These are phyloP conservation scores for Parafenestella ontariensis DNA, from an alignment of 2,329 filamentous ascomycete species.

Conservation along the genomic window DNA sequence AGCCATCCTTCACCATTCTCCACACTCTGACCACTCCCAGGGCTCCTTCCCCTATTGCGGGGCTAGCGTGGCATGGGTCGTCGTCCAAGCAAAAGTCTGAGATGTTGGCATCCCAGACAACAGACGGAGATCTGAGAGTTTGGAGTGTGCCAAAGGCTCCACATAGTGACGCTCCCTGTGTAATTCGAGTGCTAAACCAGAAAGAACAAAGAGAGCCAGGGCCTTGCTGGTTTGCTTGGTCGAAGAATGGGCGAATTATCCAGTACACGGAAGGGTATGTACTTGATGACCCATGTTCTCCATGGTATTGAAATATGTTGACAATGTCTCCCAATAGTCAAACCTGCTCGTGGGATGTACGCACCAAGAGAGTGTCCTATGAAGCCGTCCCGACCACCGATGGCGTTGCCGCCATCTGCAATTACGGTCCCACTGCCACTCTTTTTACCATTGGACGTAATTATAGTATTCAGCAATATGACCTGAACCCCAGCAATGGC, in stretches of 20 bases:
- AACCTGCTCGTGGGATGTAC: slow-evolving; percentile 94
- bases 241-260: slow-evolving; percentile 94
- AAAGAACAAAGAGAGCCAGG: slow-evolving; percentile 76
- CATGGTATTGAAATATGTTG: slow-evolving; percentile 26
- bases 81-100: slow-evolving; percentile 96
- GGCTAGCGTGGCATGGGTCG: slow-evolving; percentile 92
- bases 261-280: slow-evolving; percentile 90
- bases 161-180: slow-evolving; percentile 76
- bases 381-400: slow-evolving; percentile 87
- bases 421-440: slow-evolving; percentile 88
- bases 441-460: slow-evolving; percentile 90
- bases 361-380: slow-evolving; percentile 95
- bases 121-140: slow-evolving; percentile 89
- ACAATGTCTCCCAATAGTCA: slow-evolving; percentile 64
- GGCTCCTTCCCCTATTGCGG: slow-evolving; percentile 84
- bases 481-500: slow-evolving; percentile 72
- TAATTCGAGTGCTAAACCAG: slow-evolving; percentile 85
- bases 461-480: slow-evolving; percentile 92
- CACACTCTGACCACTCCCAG: slow-evolving; percentile 88
- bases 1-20: slow-evolving; percentile 91
- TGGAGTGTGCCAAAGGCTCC: slow-evolving; percentile 93
- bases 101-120: slow-evolving; percentile 93
- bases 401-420: slow-evolving; percentile 79
- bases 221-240: slow-evolving; percentile 97
- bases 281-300: slow-evolving; percentile 9